Evolutionary conservation across 257 asterid genomes (phyloP), one percentile per base, ranked within the genome.

Genomic region (Solanum virginianum): DNA sequence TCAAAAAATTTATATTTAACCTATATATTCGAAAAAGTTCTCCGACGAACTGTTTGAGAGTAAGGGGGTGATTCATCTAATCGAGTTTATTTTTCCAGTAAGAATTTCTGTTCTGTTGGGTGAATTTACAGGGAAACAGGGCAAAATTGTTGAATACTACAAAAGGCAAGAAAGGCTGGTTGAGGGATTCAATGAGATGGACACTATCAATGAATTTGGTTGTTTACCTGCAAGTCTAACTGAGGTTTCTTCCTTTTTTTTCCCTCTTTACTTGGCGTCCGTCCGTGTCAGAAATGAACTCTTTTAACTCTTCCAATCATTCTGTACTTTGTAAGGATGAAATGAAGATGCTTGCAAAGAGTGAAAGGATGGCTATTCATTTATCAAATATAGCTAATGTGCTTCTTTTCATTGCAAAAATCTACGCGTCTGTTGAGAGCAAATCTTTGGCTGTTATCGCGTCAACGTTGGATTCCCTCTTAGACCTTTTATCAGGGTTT

Each of bases 381-480:
- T 85, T 92, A 81, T 96, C 99, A 59, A 96, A 96, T 86, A 20
- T 88, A 26, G 94, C 93, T 36, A 96, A 96, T 85, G 66, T 96
- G 89, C 17, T 96, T 74, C 98, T 96, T 47, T 96, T 96, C 85
- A 8, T 85, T 4, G 97, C 97, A 17, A 96, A 96, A 88, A 93
- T 93, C 15, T 96, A 88, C 65, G 99, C 99, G 32, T 94, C 99
- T 54, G 17, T 89, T 8, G 93, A 90, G 92, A 96, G 99, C 90
- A 92, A 92, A 88, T 96, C 99, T 72, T 88, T 96, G 91, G 98
- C 99, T 77, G 98, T 96, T 70, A 96, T 96, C 65, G 99, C 99
- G 8, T 96, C 99, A 57, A 96, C 99, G 7, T 84, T 96, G 93
- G 99, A 96, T 80, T 96, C 99, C 83, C 91, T 96, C 85, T 90